Evolutionary conservation across 139 green algal genomes (phyloP).

Genomic region (Picochlorum costavermella): DNA sequence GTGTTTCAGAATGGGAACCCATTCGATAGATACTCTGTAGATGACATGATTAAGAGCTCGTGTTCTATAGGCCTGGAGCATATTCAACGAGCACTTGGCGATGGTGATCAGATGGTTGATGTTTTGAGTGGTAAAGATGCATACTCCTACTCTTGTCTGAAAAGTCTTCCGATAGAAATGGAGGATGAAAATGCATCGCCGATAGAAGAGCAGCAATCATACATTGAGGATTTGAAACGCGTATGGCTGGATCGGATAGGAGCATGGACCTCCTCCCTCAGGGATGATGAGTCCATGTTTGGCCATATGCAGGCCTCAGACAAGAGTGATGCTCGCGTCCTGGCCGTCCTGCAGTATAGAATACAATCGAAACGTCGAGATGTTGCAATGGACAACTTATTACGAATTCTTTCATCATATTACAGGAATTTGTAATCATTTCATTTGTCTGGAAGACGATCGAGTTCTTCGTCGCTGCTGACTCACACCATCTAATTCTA

Average conservation of each 20-base stretch:
- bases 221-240: not conserved
- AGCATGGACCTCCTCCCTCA: conserved; percentile 13
- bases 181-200: conserved; percentile 11
- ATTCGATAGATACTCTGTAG: conserved; percentile 29
- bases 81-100: conserved; percentile 29
- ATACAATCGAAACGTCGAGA: not conserved
- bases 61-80: conserved; percentile 9
- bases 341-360: not conserved
- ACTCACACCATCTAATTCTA: conserved; percentile 16
- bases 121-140: conserved; percentile 22
- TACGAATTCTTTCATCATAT: not conserved
- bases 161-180: conserved; percentile 25
- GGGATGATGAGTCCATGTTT: conserved; percentile 15
- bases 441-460: not conserved
- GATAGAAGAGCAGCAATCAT: not conserved
- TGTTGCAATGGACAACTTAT: conserved; percentile 5
- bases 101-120: conserved; percentile 22
- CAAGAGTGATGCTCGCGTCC: not conserved
- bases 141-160: conserved; percentile 31
- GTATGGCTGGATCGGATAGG: not conserved
- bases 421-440: not conserved
- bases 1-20: conserved; percentile 32
- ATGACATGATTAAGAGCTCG: conserved; percentile 12
- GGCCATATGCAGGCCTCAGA: not conserved
- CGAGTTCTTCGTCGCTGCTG: too few relatives aligned